These are phyloP conservation scores for Cryptococcus sp. DNA, from an alignment of 1,284 basidiomycete species.

Conservation along the genomic window DNA sequence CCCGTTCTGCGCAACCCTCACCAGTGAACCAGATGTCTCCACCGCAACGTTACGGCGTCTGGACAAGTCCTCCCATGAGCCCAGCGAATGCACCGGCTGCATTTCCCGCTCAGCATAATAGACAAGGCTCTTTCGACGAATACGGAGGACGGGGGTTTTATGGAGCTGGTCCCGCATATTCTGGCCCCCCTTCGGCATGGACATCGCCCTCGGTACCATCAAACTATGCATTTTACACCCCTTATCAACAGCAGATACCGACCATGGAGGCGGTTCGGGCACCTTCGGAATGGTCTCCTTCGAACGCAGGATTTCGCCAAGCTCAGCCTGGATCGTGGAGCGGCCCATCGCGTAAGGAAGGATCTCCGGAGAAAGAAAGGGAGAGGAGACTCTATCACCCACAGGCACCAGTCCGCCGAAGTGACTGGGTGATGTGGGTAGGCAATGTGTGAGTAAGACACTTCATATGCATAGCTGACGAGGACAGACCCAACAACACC, in stretches of 20 bases:
- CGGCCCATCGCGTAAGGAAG: constrained; percentile 17
- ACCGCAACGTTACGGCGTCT: constrained; percentile 18
- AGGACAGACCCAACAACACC: constrained; percentile 62
- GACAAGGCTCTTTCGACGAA: constrained; percentile 18
- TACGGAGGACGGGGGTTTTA: constrained; percentile 8
- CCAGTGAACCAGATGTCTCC: constrained; percentile 18
- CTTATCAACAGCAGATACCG: constrained; percentile 12
- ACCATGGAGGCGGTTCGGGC: constrained; percentile 12
- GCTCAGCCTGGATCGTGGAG: constrained; percentile 24
- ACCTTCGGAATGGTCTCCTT: constrained; percentile 8
- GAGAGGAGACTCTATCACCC: constrained; percentile 54
- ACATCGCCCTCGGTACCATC: constrained; percentile 18
- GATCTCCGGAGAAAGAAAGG: constrained; percentile 21
- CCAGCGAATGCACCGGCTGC: constrained; percentile 13
- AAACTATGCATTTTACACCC: constrained; percentile 16
- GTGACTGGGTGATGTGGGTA: constrained; percentile 93
- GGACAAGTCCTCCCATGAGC: constrained; percentile 32
- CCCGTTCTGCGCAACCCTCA: constrained; percentile 18
- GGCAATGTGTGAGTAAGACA: constrained; percentile 51
- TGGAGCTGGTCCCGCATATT: background rate
- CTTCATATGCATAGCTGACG: constrained; percentile 6
- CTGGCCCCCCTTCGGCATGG: constrained; percentile 18
- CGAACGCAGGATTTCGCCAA: background rate
- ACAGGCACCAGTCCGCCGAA: constrained; percentile 62
- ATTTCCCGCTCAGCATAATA: constrained; percentile 10